Base-by-base conservation (phyloP, 208 protist species). In the Leishmania guyanensis region DNA sequence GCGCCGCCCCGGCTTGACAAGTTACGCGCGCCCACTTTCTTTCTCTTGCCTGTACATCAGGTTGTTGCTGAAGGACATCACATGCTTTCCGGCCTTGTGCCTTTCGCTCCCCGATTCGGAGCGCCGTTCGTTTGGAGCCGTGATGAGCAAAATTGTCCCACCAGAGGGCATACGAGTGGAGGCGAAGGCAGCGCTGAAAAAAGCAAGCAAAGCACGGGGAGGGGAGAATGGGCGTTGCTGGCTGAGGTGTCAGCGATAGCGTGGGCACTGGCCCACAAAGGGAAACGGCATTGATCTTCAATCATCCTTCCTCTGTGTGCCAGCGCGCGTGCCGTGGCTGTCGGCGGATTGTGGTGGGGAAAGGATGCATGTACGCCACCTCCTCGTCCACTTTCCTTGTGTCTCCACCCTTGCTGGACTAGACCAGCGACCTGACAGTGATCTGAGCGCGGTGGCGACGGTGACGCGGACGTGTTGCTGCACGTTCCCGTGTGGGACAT, bases 231-330 rank as follows among this genome's bases (percentile, higher is more conserved):
- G 12, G n/a, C 62, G 58, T 64, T 12, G 29, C 10, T 39, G 26
- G 62, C n/a, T 16, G 26, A 29, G n/a, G 62, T 36, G 26, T 29
- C 62, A 14, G 62, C 62, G 62, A 39, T 12, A 66, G 12, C 3
- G n/a, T 66, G 29, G 36, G 22, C 62, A 29, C 29, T 66, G 62
- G 29, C 3, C 29, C 29, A 66, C 29, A 39, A 26, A n/a, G 62
- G 62, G 29, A 29, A 66, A 20, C 62, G 62, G 26, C n/a, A 14
- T 83, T 69, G 20, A 71, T 58, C 62, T 75, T 82, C 46, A 10
- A 36, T 70, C 3, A 43, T 22, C 5, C 46, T 70, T 60, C 74
- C 75, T 80, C 48, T 50, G 46, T 58, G n/a, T 43, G 26, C 71
- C 79, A 46, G 70, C n/a, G 36, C 69, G 73, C 75, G 9, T 22